Base-by-base conservation (phyloP, 2,329 filamentous ascomycete species). In the Microsporum audouinii region DNA sequence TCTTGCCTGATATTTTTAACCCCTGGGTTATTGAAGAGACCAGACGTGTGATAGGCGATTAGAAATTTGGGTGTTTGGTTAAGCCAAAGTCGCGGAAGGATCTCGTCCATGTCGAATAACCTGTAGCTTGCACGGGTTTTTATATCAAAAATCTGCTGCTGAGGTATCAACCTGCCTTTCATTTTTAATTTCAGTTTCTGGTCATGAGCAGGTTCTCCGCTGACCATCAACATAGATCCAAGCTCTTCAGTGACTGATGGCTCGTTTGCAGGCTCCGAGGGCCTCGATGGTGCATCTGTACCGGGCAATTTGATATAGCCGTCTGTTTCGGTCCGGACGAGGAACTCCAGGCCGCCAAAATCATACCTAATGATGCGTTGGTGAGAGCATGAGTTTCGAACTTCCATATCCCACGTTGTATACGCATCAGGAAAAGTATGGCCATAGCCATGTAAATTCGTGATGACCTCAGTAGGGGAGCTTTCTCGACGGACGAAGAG, bases 351-450 rank as follows among this genome's bases (percentile, higher is more conserved):
- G 0, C 75, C 80, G 0, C 75, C 83, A 65, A 89, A 82, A 0
- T 72, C 63, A 63, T 88, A 88, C 2, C 72, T 71, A 0, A 88
- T 66, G 5, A 88, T 67, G 1, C 85, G 77, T 67, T 88, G 85
- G 63, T 88, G 84, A 0, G 82, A 83, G 1, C 71, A 72, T 0
- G 85, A 88, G 0, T 77, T 75, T 55, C 75, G 77, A 0, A 84
- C 79, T 0, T 77, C 77, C 0, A 66, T 8, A 7, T 81, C 79
- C 85, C 85, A 88, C 0, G 77, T 82, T 0, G 86, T 89, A 66
- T 88, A 85, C 0, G 77, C 77, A 56, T 88, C 83, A 0, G 83
- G 84, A 64, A 89, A 89, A 0, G 82, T 79, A 65, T 88, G 85
- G 0, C 86, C 85, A 65, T 78, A 88, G 0, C 86, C 87, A 12